Conservation (phyloP, 108 stramenopile genomes). For the Schizochytrium sp. region DNA sequence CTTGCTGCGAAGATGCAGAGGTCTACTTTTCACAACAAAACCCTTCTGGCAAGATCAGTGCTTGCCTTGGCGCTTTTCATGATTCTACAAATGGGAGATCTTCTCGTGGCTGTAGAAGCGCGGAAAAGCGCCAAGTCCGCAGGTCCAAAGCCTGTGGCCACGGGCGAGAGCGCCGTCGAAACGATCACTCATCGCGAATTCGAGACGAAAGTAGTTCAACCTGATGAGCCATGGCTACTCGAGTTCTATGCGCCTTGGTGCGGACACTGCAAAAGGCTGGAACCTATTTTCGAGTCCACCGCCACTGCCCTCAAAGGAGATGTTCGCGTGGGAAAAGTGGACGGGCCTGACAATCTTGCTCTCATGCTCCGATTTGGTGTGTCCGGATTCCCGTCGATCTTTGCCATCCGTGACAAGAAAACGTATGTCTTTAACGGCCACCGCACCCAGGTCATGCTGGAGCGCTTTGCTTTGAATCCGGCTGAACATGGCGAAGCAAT, state of each 20-base stretch:
- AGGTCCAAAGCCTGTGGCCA: neutral
- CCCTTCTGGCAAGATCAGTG: too few species aligned
- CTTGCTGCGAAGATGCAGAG: too few species aligned
- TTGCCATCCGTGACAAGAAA: constrained; percentile 58
- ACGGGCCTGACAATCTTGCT: constrained; percentile 58
- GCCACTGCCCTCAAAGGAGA: constrained; percentile 33
- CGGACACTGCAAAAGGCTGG: constrained; percentile 61
- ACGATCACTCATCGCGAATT: neutral
- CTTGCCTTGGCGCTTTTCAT: too few species aligned
- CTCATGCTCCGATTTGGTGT: constrained; percentile 59
- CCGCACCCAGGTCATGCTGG: constrained; percentile 46
- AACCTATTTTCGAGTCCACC: constrained; percentile 45
- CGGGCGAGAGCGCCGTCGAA: neutral
- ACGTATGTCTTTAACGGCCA: constrained; percentile 59
- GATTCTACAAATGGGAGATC: too few species aligned
- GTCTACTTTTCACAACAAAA: too few species aligned
- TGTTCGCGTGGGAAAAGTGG: constrained; percentile 69
- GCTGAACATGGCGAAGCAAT: neutral
- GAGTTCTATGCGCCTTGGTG: constrained; percentile 71
- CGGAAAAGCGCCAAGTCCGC: too few species aligned
- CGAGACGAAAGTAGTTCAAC: neutral
- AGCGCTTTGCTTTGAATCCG: constrained; percentile 46
- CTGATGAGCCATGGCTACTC: constrained; percentile 30
- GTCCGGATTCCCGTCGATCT: constrained; percentile 65
- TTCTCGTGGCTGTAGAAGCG: neutral